Evolutionary conservation across 225 moss, liverwort and hornwort species (phyloP).

Genomic region (Polytrichum commune): DNA sequence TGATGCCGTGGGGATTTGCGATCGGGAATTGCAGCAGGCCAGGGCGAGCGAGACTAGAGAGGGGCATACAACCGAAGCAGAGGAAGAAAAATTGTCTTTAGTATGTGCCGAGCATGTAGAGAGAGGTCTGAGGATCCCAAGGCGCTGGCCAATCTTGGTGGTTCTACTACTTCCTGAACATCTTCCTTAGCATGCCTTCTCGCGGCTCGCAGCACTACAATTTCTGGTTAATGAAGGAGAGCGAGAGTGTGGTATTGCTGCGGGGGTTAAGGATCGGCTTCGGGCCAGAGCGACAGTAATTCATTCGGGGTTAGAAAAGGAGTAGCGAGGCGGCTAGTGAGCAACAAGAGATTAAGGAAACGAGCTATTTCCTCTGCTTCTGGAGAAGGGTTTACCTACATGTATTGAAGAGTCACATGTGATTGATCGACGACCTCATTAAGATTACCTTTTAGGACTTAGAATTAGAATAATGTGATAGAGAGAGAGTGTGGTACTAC

Average conservation of each 20-base stretch:
- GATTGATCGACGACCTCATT: neutral
- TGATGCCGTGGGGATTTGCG: constrained; percentile 5
- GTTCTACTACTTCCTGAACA: constrained; percentile 12
- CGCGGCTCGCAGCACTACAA: constrained; percentile 24
- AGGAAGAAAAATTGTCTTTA: constrained; percentile 15
- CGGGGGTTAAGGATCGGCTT: constrained; percentile 55
- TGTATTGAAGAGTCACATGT: neutral
- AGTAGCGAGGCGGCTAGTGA: neutral
- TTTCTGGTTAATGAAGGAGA: constrained; percentile 35
- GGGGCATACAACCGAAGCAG: constrained; percentile 4
- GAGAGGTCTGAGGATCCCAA: constrained; percentile 10
- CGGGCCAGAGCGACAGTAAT: constrained; percentile 41
- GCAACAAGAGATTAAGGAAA: neutral
- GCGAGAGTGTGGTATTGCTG: constrained; percentile 23
- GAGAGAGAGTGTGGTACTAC: no score
- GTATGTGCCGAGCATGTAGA: neutral
- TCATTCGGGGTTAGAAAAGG: neutral
- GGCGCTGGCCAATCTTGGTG: constrained; percentile 18
- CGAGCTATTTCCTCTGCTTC: neutral
- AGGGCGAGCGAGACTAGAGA: constrained; percentile 13
- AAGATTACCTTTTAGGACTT: neutral
- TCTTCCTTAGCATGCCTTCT: constrained; percentile 34
- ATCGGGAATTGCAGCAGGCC: constrained; percentile 5
- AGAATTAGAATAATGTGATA: constrained; percentile 26
- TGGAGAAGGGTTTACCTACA: neutral